A percentile compares a stretch with the other conserved stretches of the same genome.
phyloP scores from a whole-genome alignment of 164 flowering plant genomes.

The Liquidambar formosana region DNA sequence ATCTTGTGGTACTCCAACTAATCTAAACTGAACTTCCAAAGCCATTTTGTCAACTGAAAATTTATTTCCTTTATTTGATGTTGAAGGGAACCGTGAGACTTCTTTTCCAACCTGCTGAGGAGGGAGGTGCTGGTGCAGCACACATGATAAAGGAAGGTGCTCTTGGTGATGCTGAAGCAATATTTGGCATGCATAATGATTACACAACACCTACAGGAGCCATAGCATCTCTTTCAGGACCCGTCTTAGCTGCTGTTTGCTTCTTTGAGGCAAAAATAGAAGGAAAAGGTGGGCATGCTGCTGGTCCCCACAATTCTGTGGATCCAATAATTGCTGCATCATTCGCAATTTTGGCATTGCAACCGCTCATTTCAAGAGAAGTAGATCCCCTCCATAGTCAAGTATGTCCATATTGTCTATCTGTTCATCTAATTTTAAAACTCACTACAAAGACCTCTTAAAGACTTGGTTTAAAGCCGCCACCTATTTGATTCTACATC shows the following conservation, averaged over 20 bases:
- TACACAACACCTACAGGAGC: conserved; percentile 50
- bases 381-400: conserved; percentile 69
- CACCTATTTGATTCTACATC: neutral
- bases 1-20: no score
- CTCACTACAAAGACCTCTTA: neutral
- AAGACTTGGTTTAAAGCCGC: neutral
- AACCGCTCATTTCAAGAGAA: conserved; percentile 80
- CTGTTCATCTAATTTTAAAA: neutral
- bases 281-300: conserved; percentile 76
- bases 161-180: conserved; percentile 72
- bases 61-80: neutral
- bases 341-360: conserved; percentile 66
- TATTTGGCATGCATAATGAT: conserved; percentile 74
- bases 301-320: conserved; percentile 45
- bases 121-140: conserved; percentile 85
- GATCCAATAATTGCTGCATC: conserved; percentile 80
- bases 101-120: conserved; percentile 92
- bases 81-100: conserved; percentile 77
- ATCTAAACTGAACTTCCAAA: no score
- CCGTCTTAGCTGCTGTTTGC: conserved; percentile 59
- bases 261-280: conserved; percentile 60
- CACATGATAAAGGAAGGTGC: conserved; percentile 83
- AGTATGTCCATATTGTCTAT: conserved; percentile 32
- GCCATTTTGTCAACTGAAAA: no score
- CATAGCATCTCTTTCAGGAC: conserved; percentile 57